Conservation (phyloP, 75 land plant species). For the Azolla pinnata region DNA sequence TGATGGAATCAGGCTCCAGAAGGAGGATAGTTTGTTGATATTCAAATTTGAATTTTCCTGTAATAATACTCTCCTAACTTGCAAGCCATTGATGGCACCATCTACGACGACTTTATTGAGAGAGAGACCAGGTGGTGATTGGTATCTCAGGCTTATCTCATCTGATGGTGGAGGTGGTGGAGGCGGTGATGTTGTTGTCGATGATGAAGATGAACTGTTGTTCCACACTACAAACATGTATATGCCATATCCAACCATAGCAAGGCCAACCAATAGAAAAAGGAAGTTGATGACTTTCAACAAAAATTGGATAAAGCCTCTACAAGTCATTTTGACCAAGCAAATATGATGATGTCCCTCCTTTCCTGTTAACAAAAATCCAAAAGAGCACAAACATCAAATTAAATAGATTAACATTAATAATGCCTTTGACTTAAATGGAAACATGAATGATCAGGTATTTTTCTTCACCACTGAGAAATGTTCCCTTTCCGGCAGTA, state of each 20-base stretch:
- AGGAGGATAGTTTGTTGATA: not conserved
- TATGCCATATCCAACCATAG: conserved; percentile 79
- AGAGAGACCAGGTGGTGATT: not conserved
- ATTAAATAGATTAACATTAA: too few species aligned
- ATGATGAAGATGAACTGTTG: not conserved
- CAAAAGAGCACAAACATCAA: too few species aligned
- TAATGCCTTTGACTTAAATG: too few species aligned
- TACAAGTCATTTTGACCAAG: conserved; percentile 81
- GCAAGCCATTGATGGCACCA: not conserved
- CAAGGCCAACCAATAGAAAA: conserved; percentile 55
- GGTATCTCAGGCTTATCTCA: too few species aligned
- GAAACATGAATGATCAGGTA: too few species aligned
- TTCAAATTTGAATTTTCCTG: not conserved
- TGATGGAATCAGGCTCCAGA: conserved; percentile 7
- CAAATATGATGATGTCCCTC: too few species aligned
- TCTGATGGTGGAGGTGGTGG: conserved; percentile 2
- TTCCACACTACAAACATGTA: conserved; percentile 51
- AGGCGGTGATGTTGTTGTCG: not conserved
- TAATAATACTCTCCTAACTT: not conserved
- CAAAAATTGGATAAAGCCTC: conserved; percentile 72
- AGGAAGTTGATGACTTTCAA: conserved; percentile 81
- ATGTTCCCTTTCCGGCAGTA: too few species aligned
- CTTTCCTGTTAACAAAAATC: too few species aligned
- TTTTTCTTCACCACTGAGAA: too few species aligned
- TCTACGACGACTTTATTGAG: too few species aligned